Evolutionary conservation across 441 rosid genomes (phyloP), one percentile per base, ranked within the genome.

Genomic region (Erodium moschatum): DNA sequence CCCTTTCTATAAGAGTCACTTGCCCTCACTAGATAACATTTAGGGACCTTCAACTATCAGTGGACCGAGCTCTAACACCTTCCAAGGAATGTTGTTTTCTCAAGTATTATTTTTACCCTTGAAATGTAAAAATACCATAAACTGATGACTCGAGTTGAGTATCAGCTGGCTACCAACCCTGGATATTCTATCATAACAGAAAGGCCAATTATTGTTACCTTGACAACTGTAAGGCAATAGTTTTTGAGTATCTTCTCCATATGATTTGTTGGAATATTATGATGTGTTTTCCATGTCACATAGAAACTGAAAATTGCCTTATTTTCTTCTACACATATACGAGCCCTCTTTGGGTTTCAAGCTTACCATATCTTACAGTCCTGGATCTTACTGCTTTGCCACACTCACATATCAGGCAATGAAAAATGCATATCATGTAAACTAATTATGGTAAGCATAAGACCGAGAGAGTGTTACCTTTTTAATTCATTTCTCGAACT

Each of bases 281-380:
- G 64, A 61, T 61, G 64, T 61, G 64, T 61, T 61, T 61, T 9
- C 24, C 64, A 61, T 61, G 64, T 61, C 64, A 20, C 64, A 24
- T 61, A 11, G 19, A 21, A 61, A 61, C 64, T 61, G 33, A 61
- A 61, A 21, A 61, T 61, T 61, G 15, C 13, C 33, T 8, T 11
- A 61, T 61, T 21, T 61, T 54, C 56, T 54, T 54, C 61, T 54
- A 54, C 52, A 46, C 52, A 46, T 12, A 46, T 10, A 46, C 12
- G 52, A 46, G 10, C 5, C 52, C 13, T 46, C 5, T 46, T 46
- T 46, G 12, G 64, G 64, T 11, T 61, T 61, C 15, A 61, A 61
- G 11, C 10, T 21, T 24, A 24, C 21, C 33, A 18, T 18, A 16
- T 54, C 20, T 54, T 19, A 16, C 5, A 54, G 62, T 54, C 24